Percentiles rank a stretch among this genome's conserved stretches.
Evolutionary conservation across 192 early-diverging fungal species (phyloP).

Genomic region (Coemansia sp.): DNA sequence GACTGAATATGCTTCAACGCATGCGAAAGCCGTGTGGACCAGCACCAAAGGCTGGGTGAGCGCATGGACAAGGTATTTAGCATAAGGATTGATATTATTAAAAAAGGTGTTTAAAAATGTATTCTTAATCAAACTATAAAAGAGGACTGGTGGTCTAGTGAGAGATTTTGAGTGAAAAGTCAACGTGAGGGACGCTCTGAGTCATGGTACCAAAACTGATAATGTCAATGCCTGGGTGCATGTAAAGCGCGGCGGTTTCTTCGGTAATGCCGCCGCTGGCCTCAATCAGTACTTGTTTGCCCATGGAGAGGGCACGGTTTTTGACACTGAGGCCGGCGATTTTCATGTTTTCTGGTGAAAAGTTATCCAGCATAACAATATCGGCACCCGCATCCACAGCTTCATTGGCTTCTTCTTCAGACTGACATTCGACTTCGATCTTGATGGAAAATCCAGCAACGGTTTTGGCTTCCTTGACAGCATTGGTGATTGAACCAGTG

Average conservation of each 20-base stretch:
- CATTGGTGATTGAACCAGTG: constrained; percentile 87
- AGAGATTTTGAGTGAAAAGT: constrained; percentile 93
- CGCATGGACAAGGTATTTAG: too few species aligned
- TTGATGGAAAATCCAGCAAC: constrained; percentile 91
- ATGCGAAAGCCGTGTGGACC: constrained; percentile 37
- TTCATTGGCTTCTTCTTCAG: constrained; percentile 89
- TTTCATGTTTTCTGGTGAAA: constrained; percentile 66
- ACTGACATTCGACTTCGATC: constrained; percentile 96
- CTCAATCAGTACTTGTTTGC: constrained; percentile 75
- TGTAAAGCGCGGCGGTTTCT: constrained; percentile 74
- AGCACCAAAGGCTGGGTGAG: constrained; percentile 5
- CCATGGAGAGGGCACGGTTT: constrained; percentile 58
- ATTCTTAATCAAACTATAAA: background rate
- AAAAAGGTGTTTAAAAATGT: background rate
- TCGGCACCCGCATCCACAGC: constrained; percentile 95
- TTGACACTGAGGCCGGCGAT: constrained; percentile 71
- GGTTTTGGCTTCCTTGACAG: constrained; percentile 71
- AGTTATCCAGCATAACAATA: constrained; percentile 98
- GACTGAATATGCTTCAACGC: constrained; percentile 35
- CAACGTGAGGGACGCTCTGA: constrained; percentile 92
- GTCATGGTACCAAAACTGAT: constrained; percentile 90
- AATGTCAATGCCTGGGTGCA: constrained; percentile 82
- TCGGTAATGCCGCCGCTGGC: constrained; percentile 95
- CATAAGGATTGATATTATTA: background rate
- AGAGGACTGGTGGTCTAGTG: constrained; percentile 12